These are phyloP conservation scores for Pythium plurisporium DNA, from an alignment of 352 stramenopile genomes.

Conservation along the genomic window DNA sequence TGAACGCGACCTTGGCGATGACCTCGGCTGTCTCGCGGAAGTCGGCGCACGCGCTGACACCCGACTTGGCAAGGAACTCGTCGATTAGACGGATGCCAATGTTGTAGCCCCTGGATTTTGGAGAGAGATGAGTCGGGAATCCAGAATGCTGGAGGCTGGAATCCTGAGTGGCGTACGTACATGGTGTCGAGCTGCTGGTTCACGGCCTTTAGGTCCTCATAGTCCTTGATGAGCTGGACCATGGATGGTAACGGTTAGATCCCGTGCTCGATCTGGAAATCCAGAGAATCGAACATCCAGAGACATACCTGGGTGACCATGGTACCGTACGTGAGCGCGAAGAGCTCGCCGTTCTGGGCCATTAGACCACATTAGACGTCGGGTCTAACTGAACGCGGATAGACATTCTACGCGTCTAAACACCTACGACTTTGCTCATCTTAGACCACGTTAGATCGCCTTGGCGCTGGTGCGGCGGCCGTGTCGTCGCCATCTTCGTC, in stretches of 20 bases:
- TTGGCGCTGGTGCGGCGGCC: slow-evolving; percentile 52
- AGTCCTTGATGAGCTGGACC: slow-evolving; percentile 92
- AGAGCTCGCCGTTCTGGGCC: slow-evolving; percentile 95
- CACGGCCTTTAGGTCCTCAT: slow-evolving; percentile 92
- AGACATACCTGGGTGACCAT: slow-evolving; percentile 89
- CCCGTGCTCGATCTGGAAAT: neutral
- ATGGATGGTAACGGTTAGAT: neutral
- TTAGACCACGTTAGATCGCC: slow-evolving; percentile 90
- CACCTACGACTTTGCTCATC: slow-evolving; percentile 89
- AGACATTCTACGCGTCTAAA: neutral
- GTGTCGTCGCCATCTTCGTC: slow-evolving; percentile 45
- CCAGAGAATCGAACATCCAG: neutral
- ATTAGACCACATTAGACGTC: neutral
- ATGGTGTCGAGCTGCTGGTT: slow-evolving; percentile 97
- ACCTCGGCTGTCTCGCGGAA: slow-evolving; percentile 94
- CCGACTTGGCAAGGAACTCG: slow-evolving; percentile 97
- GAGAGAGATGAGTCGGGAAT: neutral
- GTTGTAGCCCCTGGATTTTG: slow-evolving; percentile 87
- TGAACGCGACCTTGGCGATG: slow-evolving; percentile 95
- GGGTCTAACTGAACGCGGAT: neutral
- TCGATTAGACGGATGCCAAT: slow-evolving; percentile 97
- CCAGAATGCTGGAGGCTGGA: neutral
- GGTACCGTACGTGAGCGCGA: slow-evolving; percentile 96
- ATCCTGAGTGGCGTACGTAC: slow-evolving; percentile 24
- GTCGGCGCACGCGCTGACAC: slow-evolving; percentile 72